A percentile compares a stretch with the other conserved stretches of the same genome.
Conservation (phyloP, 495 filamentous ascomycete species). For the Penicillium robsamsonii region DNA sequence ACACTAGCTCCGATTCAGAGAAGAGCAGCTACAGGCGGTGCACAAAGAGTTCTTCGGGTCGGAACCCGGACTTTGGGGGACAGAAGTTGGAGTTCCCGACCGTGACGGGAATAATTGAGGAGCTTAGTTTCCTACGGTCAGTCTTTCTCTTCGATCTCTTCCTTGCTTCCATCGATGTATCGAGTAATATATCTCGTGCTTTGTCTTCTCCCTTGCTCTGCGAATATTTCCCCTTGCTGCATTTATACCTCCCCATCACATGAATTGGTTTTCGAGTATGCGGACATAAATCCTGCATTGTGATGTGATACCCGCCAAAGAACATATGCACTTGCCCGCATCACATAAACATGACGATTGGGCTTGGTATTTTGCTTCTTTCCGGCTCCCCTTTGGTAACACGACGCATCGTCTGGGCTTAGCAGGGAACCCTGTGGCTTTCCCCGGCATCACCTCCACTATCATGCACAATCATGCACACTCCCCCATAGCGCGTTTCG, state of each 20-base stretch:
- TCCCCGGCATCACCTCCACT: background rate
- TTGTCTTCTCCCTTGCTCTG: slow-evolving; percentile 9
- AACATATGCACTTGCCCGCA: slow-evolving; percentile 1
- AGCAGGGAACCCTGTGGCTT: slow-evolving; percentile 13
- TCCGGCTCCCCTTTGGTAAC: background rate
- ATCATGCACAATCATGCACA: background rate
- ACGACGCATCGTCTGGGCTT: background rate
- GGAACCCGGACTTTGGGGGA: slow-evolving; percentile 66
- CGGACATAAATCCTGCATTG: slow-evolving; percentile 7
- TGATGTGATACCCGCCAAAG: slow-evolving; percentile 12
- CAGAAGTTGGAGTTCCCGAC: slow-evolving; percentile 62
- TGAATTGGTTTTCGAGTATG: background rate
- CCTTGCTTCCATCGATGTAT: slow-evolving; percentile 2
- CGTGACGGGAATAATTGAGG: slow-evolving; percentile 66
- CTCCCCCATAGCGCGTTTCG: background rate
- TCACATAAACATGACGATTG: background rate
- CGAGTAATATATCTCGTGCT: background rate
- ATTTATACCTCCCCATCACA: background rate
- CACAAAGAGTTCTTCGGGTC: slow-evolving; percentile 59
- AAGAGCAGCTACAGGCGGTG: slow-evolving; percentile 66
- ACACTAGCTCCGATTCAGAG: slow-evolving; percentile 44
- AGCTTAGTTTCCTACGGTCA: slow-evolving; percentile 76
- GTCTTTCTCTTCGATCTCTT: slow-evolving; percentile 22
- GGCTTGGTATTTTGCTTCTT: slow-evolving; percentile 3
- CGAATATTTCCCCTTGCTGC: background rate